Conservation (phyloP, 768 basidiomycete species). For the Peribolospora kevripleyi region DNA sequence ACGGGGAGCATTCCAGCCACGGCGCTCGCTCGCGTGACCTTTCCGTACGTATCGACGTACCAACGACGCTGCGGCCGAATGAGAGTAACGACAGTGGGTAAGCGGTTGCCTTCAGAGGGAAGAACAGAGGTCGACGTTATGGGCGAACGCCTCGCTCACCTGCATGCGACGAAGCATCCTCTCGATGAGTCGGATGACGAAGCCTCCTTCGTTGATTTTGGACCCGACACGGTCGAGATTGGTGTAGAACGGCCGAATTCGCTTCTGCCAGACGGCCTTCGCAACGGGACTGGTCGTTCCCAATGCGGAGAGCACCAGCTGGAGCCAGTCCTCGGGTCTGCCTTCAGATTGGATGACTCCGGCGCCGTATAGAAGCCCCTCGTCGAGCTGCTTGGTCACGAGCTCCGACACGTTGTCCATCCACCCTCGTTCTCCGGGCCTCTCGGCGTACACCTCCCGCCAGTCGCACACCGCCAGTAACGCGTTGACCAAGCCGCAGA, state of each 20-base stretch:
- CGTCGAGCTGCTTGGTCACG: slow-evolving; percentile 7
- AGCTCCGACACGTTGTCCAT: slow-evolving; percentile 8
- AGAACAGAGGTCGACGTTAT: too few relatives aligned
- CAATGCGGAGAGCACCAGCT: slow-evolving; percentile 17
- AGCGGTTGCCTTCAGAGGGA: too few relatives aligned
- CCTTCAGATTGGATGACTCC: slow-evolving; percentile 16
- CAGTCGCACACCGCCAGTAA: slow-evolving; percentile 29
- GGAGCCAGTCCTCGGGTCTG: slow-evolving; percentile 22
- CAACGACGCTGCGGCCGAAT: slow-evolving; percentile 18
- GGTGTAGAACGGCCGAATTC: slow-evolving; percentile 18
- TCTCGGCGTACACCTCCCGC: slow-evolving; percentile 15
- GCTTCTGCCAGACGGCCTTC: slow-evolving; percentile 18
- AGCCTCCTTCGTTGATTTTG: slow-evolving; percentile 23
- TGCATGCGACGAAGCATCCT: slow-evolving; percentile 24
- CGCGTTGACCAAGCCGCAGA: slow-evolving; percentile 28
- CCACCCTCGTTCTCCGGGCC: slow-evolving; percentile 6
- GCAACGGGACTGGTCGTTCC: slow-evolving; percentile 13
- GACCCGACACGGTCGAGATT: slow-evolving; percentile 10
- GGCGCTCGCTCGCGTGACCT: background rate
- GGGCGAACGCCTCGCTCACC: too few relatives aligned
- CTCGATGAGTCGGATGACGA: slow-evolving; percentile 27
- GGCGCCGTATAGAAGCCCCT: slow-evolving; percentile 14
- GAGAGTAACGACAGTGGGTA: too few relatives aligned
- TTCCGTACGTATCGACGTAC: slow-evolving; percentile 24
- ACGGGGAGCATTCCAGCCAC: background rate